Base-by-base conservation (phyloP, 129 eudicot species). In the Centaurea solstitialis region DNA sequence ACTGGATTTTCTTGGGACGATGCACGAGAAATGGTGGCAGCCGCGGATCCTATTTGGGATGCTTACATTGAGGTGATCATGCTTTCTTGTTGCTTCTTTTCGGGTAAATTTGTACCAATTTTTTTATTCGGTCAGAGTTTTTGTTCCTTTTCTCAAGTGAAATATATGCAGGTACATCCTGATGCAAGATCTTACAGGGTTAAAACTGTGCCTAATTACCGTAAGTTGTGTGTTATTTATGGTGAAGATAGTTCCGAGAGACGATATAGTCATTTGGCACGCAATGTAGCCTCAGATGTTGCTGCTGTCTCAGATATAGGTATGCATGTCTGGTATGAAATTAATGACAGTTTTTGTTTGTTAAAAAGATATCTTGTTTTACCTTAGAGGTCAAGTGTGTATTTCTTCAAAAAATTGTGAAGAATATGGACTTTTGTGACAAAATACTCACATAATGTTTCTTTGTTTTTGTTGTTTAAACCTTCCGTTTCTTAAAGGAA, bases 111-210 rank as follows among this genome's bases (percentile, higher is more conserved):
- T 50, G 7, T 50, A 50, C 8, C 62, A 5, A 7, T 21, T 13
- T 39, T 11, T 2, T 2, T 22, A 1, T 3, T 70, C 15, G 17
- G 43, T 85, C 26, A 57, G 30, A 23, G 9, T 62, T 73, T n/a
- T n/a, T 68, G 33, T 80, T 70, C 4, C 47, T 59, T 40, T 73
- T 71, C 66, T 78, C 0, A 84, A 39, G 18, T 23, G 24, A 41
- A 74, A 78, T 73, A 15, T 37, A 24, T 89, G 79, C 85, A 89
- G 92, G 85, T 66, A 24, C 88, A 84, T 73, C 86, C 88, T 75
- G 88, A 84, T 86, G 90, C 93, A 79, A 83, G 88, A 79, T 79
- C 87, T 26, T 89, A 89, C 65, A 87, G 89, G 82, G 90, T 84
- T 76, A 89, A 84, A 82, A 86, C 88, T 13, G 84, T 89, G 45